Percentiles rank a stretch among this genome's conserved stretches.
phyloP scores from a whole-genome alignment of 2,329 filamentous ascomycete genomes.

The Verticillium longisporum region DNA sequence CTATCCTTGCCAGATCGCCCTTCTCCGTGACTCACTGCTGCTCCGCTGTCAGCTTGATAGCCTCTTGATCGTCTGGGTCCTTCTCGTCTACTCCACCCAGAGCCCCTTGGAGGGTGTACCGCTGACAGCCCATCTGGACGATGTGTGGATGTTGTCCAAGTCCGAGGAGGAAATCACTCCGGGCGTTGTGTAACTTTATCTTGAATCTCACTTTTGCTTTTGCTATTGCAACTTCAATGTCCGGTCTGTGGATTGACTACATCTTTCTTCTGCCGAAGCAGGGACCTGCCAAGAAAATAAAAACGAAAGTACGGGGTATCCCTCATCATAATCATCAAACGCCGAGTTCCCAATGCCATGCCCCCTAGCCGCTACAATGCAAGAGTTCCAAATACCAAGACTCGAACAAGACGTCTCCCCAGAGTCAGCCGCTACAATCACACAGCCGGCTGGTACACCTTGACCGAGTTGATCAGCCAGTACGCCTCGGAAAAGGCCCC shows the following conservation, averaged over 20 bases:
- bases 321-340: not conserved
- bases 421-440: not conserved
- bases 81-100: conserved; percentile 54
- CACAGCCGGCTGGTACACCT: conserved; percentile 44
- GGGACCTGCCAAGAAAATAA: not conserved
- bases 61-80: conserved; percentile 10
- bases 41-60: conserved; percentile 8
- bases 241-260: not conserved
- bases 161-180: conserved; percentile 47
- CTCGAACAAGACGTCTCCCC: not conserved
- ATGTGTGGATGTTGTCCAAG: conserved; percentile 52
- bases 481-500: conserved; percentile 64
- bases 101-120: conserved; percentile 83
- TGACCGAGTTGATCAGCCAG: conserved; percentile 69
- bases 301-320: not conserved
- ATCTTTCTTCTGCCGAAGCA: not conserved
- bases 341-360: not conserved
- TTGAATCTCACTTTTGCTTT: no score
- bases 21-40: conserved; percentile 42
- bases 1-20: conserved; percentile 59
- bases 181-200: no score
- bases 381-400: not conserved
- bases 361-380: not conserved
- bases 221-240: not conserved
- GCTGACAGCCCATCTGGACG: conserved; percentile 81